Conservation (phyloP, 805 yeast genomes). For the Saccharomyces paradoxus region DNA sequence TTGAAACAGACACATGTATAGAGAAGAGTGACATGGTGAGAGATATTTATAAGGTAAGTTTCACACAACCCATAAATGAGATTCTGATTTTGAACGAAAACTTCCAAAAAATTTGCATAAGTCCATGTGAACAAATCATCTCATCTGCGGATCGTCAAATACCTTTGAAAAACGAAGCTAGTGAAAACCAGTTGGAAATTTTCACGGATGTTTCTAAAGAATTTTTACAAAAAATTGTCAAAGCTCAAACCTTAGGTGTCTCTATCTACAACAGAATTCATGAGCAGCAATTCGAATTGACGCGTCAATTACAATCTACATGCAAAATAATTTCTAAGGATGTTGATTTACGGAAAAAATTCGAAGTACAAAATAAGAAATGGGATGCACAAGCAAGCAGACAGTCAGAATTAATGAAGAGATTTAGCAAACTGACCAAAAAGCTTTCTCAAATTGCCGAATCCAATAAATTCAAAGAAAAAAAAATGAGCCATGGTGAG, state of each 20-base stretch:
- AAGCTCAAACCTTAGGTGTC: slow-evolving; percentile 30
- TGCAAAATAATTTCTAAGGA: slow-evolving; percentile 17
- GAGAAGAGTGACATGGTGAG: background rate
- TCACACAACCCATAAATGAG: slow-evolving; percentile 20
- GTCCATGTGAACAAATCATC: slow-evolving; percentile 14
- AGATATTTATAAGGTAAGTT: slow-evolving; percentile 5
- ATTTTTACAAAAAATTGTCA: slow-evolving; percentile 12
- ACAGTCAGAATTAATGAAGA: slow-evolving; percentile 28
- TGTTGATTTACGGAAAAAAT: slow-evolving; percentile 8
- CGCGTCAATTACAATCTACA: slow-evolving; percentile 32
- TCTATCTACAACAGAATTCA: slow-evolving; percentile 31
- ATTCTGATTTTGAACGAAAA: slow-evolving; percentile 10
- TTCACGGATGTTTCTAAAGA: slow-evolving; percentile 20
- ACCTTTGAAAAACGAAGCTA: slow-evolving; percentile 15
- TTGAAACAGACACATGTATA: background rate
- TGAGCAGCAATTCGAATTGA: slow-evolving; percentile 37
- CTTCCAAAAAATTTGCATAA: slow-evolving; percentile 10
- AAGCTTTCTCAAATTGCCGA: slow-evolving; percentile 19
- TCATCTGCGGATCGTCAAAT: slow-evolving; percentile 17
- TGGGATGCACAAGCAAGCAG: slow-evolving; percentile 22
- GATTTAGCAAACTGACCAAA: slow-evolving; percentile 26
- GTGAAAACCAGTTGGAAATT: slow-evolving; percentile 22
- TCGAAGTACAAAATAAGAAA: slow-evolving; percentile 9
- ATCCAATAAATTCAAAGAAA: slow-evolving; percentile 12
- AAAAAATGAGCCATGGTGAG: slow-evolving; percentile 36